Evolutionary conservation across 305 asterid genomes (phyloP).

Genomic region (Solanum chacoense): DNA sequence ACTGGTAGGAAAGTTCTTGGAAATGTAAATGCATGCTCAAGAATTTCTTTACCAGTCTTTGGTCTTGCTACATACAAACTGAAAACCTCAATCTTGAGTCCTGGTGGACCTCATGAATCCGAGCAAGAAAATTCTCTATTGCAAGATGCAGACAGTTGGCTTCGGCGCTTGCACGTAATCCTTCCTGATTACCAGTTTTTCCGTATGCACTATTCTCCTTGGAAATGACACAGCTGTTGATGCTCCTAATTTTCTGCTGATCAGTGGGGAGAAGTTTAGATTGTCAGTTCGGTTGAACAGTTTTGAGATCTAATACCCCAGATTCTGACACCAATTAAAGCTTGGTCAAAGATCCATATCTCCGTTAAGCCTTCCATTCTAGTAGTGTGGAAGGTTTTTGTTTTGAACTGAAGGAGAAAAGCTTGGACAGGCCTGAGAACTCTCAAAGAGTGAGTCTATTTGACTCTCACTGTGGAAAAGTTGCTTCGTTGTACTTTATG

Average conservation of each 20-base stretch:
- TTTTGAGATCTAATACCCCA: conserved; percentile 16
- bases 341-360: not conserved
- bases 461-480: not conserved
- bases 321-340: not conserved
- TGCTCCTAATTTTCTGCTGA: not conserved
- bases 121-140: conserved; percentile 52
- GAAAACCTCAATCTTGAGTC: conserved; percentile 49
- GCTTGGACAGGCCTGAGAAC: not conserved
- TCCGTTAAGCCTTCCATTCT: not conserved
- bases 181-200: conserved; percentile 69
- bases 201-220: conserved; percentile 24
- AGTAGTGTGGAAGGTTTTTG: not conserved
- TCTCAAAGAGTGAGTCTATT: conserved; percentile 1
- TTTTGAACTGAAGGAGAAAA: not conserved
- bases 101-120: conserved; percentile 43
- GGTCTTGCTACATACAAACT: conserved; percentile 76
- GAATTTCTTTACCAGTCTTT: conserved; percentile 59
- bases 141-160: conserved; percentile 62
- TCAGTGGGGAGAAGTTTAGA: conserved; percentile 3
- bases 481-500: conserved; percentile 2
- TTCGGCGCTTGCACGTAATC: conserved; percentile 30
- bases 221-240: conserved; percentile 26
- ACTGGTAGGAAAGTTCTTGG: conserved; percentile 23
- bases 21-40: conserved; percentile 28
- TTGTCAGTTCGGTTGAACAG: conserved; percentile 6